Base-by-base conservation (phyloP, 805 yeast genomes). In the Kodamaea lidongshanica region DNA sequence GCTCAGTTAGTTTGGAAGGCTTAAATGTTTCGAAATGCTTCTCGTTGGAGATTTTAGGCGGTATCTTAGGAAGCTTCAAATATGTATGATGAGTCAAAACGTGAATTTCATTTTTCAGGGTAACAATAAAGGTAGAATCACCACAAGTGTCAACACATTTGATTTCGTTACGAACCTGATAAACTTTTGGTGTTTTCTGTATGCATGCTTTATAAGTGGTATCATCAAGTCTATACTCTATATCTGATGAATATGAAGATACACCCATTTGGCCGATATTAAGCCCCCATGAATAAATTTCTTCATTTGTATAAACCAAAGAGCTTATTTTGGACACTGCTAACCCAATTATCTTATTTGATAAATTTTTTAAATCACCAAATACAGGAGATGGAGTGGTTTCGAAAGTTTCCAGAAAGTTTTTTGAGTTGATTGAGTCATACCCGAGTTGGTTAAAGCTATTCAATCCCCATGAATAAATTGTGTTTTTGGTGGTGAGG, bases 251-350 rank as follows among this genome's bases (percentile, higher is more conserved):
- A 9, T 27, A 35, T 5, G 46, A 27, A 9, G 60, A 43, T 28
- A 71, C 59, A 3, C 89, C 89, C 77, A 85, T 74, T 50, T 85
- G 95, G 0, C 95, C 95, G 19, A 74, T 57, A 46, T 85, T 82
- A 20, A 79, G 55, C 2, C 95, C 95, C 94, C 95, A 85, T 21
- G 74, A 52, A 37, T 58, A 71, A 1, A 80, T 40, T 7, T 69
- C 71, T 24, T 58, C 49, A 5, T 57, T 59, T 0, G 77, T 58
- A 37, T 65, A 79, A 0, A 72, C 82, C 12, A 77, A 65, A 4
- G 89, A 74, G 48, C 84, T 94, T 8, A 79, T 65, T 27, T 69
- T 74, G 3, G 94, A 82, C 12, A 81, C 77, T 1, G 77, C 61
- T 14, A 74, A 56, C 5, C 77, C 78, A 5, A 44, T 45, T 11